phyloP scores from a whole-genome alignment of 768 basidiomycete species.

The Kwoniella heveanensis region DNA sequence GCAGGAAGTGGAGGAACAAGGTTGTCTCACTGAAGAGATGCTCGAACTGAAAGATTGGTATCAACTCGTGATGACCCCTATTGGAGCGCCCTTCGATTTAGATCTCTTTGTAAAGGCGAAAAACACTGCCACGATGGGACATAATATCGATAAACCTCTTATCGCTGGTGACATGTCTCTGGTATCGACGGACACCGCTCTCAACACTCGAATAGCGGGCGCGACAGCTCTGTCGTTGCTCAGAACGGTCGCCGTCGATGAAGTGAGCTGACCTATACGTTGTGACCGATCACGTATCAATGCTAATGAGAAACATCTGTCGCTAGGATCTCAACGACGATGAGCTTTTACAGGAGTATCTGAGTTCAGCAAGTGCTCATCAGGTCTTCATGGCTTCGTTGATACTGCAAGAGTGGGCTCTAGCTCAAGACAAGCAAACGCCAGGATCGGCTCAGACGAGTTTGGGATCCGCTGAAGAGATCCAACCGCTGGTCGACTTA shows the following conservation, averaged over 20 bases:
- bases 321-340: background rate
- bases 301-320: background rate
- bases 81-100: slow-evolving; percentile 75
- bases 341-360: slow-evolving; percentile 12
- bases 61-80: slow-evolving; percentile 81
- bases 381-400: slow-evolving; percentile 84
- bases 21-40: slow-evolving; percentile 4
- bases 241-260: slow-evolving; percentile 54
- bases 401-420: slow-evolving; percentile 90
- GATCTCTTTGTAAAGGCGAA: slow-evolving; percentile 65
- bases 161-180: slow-evolving; percentile 84
- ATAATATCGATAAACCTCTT: slow-evolving; percentile 97
- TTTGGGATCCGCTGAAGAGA: slow-evolving; percentile 45
- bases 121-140: slow-evolving; percentile 60
- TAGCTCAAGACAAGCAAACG: slow-evolving; percentile 49
- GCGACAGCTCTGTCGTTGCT: slow-evolving; percentile 70
- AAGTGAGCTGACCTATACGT: slow-evolving; percentile 5
- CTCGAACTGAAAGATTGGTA: slow-evolving; percentile 68
- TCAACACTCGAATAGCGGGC: slow-evolving; percentile 76
- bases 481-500: slow-evolving; percentile 68
- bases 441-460: slow-evolving; percentile 60
- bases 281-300: background rate
- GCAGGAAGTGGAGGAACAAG: slow-evolving; percentile 60
- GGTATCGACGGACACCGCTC: slow-evolving; percentile 70
- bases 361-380: slow-evolving; percentile 85